A percentile compares a stretch with the other conserved stretches of the same genome.
These are phyloP conservation scores for Pueraria montana DNA, from an alignment of 306 rosid genomes.

Conservation along the genomic window DNA sequence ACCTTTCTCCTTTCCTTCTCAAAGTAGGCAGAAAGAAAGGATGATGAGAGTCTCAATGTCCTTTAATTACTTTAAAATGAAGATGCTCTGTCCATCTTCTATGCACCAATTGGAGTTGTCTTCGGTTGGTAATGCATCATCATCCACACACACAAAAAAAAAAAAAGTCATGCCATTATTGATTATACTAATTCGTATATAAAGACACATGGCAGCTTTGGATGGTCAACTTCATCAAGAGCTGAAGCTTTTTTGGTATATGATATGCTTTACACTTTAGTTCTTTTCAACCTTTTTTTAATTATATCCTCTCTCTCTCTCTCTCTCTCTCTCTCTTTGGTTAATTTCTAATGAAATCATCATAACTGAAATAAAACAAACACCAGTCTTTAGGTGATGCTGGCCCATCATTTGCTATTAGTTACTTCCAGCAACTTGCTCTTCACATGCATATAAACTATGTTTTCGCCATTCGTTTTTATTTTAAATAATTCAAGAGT, in stretches of 20 bases:
- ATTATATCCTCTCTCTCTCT: background rate
- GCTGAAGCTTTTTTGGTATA: background rate
- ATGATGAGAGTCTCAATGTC: background rate
- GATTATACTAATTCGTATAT: slow-evolving; percentile 35
- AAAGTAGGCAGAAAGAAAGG: background rate
- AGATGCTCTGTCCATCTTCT: slow-evolving; percentile 43
- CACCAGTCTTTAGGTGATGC: slow-evolving; percentile 44
- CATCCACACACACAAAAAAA: background rate
- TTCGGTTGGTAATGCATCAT: slow-evolving; percentile 53
- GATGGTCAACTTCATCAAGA: slow-evolving; percentile 51
- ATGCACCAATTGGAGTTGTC: slow-evolving; percentile 41
- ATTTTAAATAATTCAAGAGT: slow-evolving; percentile 9
- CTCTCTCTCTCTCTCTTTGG: no score
- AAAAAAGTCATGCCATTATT: background rate
- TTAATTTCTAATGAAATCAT: slow-evolving; percentile 3
- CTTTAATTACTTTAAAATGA: slow-evolving; percentile 44
- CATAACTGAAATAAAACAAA: slow-evolving; percentile 17
- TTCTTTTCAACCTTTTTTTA: background rate
- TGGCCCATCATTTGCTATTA: slow-evolving; percentile 45
- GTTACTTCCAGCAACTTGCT: slow-evolving; percentile 22
- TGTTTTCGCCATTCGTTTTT: background rate
- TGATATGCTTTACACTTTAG: slow-evolving; percentile 31
- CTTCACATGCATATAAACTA: background rate
- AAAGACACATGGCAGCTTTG: slow-evolving; percentile 33
- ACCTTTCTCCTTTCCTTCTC: slow-evolving; percentile 12